phyloP scores from a whole-genome alignment of 2,329 filamentous ascomycete species.

The Penicillium nordicum region DNA sequence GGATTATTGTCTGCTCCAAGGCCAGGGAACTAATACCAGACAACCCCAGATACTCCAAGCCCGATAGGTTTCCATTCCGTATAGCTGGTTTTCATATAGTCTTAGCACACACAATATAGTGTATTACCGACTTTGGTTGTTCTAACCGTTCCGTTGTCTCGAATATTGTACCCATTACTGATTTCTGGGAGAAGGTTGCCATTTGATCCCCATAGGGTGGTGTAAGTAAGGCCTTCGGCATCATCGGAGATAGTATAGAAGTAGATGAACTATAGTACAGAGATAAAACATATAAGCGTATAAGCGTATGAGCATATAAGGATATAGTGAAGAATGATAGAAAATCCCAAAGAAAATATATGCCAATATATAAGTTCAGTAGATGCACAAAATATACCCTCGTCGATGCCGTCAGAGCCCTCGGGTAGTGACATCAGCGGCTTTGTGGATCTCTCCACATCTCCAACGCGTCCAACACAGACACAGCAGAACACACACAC shows the following conservation, averaged over 20 bases:
- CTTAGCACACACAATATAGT: background rate
- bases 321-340: background rate
- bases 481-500: background rate
- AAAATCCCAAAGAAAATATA: background rate
- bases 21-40: conserved; percentile 66
- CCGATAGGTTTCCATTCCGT: conserved; percentile 95
- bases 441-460: conserved; percentile 2
- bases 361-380: background rate
- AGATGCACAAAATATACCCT: too few species aligned
- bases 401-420: background rate
- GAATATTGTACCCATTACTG: conserved; percentile 98
- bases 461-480: too few species aligned
- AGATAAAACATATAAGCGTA: too few species aligned
- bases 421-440: conserved; percentile 5
- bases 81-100: conserved; percentile 60
- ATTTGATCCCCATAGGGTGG: conserved; percentile 49
- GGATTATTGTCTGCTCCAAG: conserved; percentile 6
- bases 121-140: background rate
- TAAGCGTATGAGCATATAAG: too few species aligned
- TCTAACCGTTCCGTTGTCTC: conserved; percentile 94
- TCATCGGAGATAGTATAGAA: background rate
- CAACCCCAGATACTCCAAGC: conserved; percentile 96
- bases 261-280: conserved; percentile 2
- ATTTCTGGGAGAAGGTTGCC: conserved; percentile 97
- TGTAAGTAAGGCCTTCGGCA: background rate